Evolutionary conservation across 1,139 yeast genomes (phyloP).

Genomic region (Lodderomyces theae): DNA sequence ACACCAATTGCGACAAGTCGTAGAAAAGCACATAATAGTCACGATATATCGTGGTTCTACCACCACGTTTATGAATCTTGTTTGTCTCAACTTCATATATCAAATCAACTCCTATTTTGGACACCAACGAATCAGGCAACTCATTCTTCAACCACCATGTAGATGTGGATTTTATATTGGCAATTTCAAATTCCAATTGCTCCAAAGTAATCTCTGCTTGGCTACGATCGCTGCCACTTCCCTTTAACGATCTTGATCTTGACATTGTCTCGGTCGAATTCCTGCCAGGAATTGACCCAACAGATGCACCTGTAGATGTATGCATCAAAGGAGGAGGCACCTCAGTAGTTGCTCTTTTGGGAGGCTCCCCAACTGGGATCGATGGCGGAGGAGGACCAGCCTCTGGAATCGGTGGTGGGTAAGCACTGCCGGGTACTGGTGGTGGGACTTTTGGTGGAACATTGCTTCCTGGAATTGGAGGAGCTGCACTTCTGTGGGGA

Average conservation of each 20-base stretch:
- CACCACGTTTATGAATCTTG: slow-evolving; percentile 55
- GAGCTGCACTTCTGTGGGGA: slow-evolving; percentile 1
- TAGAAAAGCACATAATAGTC: slow-evolving; percentile 74
- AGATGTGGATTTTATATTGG: slow-evolving; percentile 31
- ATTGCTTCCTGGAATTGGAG: slow-evolving; percentile 5
- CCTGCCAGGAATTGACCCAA: slow-evolving; percentile 17
- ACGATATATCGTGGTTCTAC: slow-evolving; percentile 47
- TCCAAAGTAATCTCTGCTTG: slow-evolving; percentile 31
- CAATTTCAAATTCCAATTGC: slow-evolving; percentile 32
- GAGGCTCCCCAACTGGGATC: slow-evolving; percentile 12
- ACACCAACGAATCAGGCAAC: slow-evolving; percentile 55
- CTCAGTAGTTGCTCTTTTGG: slow-evolving; percentile 25
- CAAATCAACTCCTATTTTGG: slow-evolving; percentile 46
- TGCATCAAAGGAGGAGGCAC: slow-evolving; percentile 18
- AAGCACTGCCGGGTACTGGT: slow-evolving; percentile 6
- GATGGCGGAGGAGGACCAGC: slow-evolving; percentile 15
- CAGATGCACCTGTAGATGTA: slow-evolving; percentile 26
- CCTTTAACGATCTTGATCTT: slow-evolving; percentile 18
- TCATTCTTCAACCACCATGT: slow-evolving; percentile 67
- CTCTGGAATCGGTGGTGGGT: slow-evolving; percentile 17
- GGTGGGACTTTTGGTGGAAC: slow-evolving; percentile 14
- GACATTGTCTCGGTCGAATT: slow-evolving; percentile 13
- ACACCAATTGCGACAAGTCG: slow-evolving; percentile 66
- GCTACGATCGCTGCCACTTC: slow-evolving; percentile 21
- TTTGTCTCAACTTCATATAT: slow-evolving; percentile 67